Evolutionary conservation across 2,329 filamentous ascomycete genomes (phyloP).

Genomic region (Colletotrichum acutatum): DNA sequence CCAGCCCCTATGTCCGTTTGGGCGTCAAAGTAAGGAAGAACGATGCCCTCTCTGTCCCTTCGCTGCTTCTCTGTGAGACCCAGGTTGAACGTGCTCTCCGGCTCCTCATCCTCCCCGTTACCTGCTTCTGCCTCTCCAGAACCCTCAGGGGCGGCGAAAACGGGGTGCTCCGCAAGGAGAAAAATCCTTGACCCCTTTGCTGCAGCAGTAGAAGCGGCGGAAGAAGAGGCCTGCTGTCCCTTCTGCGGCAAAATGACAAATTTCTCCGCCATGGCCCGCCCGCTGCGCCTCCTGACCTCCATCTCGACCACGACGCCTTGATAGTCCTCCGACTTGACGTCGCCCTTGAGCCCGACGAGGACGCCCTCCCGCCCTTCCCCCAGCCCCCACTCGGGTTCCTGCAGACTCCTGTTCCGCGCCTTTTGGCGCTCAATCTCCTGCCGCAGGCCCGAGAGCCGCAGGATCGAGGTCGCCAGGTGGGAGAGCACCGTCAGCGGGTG

Average conservation of each 20-base stretch:
- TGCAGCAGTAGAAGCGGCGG: background rate
- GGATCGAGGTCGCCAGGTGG: slow-evolving; percentile 89
- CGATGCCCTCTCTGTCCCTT: slow-evolving; percentile 85
- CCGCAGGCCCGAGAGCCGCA: slow-evolving; percentile 77
- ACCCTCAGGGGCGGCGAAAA: slow-evolving; percentile 65
- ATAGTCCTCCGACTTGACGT: slow-evolving; percentile 52
- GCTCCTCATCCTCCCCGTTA: slow-evolving; percentile 58
- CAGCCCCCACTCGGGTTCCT: slow-evolving; percentile 82
- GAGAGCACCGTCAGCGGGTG: slow-evolving; percentile 77
- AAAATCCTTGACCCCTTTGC: slow-evolving; percentile 50
- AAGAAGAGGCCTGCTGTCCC: slow-evolving; percentile 28
- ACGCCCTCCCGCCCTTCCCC: slow-evolving; percentile 82
- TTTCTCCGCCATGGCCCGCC: slow-evolving; percentile 78
- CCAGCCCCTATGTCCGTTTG: slow-evolving; percentile 83
- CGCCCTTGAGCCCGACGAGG: slow-evolving; percentile 71
- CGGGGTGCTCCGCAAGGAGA: slow-evolving; percentile 81
- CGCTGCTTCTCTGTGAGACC: slow-evolving; percentile 92
- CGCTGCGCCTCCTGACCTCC: slow-evolving; percentile 87
- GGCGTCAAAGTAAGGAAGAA: slow-evolving; percentile 96
- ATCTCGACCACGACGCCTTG: slow-evolving; percentile 79
- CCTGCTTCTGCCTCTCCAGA: slow-evolving; percentile 45
- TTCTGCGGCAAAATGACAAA: slow-evolving; percentile 60
- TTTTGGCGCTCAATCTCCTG: slow-evolving; percentile 80
- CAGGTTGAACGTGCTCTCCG: slow-evolving; percentile 84
- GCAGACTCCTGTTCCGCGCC: slow-evolving; percentile 80